These are phyloP conservation scores for Candida namnaoensis DNA, from an alignment of 805 yeast genomes.

Conservation along the genomic window DNA sequence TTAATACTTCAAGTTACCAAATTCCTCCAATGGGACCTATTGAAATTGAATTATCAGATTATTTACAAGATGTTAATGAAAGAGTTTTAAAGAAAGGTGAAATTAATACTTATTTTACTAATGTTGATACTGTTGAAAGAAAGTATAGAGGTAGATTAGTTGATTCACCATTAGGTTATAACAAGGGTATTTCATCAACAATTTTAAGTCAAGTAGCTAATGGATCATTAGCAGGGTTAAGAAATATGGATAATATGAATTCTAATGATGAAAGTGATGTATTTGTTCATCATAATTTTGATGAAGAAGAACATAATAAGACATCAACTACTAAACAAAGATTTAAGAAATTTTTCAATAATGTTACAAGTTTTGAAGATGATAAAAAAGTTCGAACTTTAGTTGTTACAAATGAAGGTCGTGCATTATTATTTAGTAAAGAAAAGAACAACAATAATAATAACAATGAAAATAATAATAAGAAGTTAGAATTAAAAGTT, in stretches of 20 bases:
- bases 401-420: constrained; percentile 53
- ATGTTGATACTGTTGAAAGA: constrained; percentile 45
- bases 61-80: constrained; percentile 47
- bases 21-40: constrained; percentile 40
- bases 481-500: constrained; percentile 36
- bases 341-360: constrained; percentile 15
- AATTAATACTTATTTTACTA: constrained; percentile 33
- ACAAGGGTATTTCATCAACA: constrained; percentile 27
- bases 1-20: constrained; percentile 2
- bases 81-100: constrained; percentile 51
- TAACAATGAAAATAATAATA: constrained; percentile 17
- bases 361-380: constrained; percentile 16
- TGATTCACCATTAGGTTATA: constrained; percentile 47
- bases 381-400: constrained; percentile 40
- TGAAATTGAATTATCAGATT: constrained; percentile 53
- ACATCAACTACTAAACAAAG: constrained; percentile 8
- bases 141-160: constrained; percentile 47
- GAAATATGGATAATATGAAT: constrained; percentile 20
- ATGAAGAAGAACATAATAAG: constrained; percentile 8
- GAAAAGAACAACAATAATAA: constrained; percentile 24
- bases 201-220: constrained; percentile 35
- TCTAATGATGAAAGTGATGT: constrained; percentile 20
- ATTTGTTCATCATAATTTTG: constrained; percentile 12
- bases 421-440: constrained; percentile 44
- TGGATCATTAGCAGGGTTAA: constrained; percentile 31